These are phyloP conservation scores for Acephala macrosclerotiorum DNA, from an alignment of 2,329 filamentous ascomycete genomes.

Conservation along the genomic window DNA sequence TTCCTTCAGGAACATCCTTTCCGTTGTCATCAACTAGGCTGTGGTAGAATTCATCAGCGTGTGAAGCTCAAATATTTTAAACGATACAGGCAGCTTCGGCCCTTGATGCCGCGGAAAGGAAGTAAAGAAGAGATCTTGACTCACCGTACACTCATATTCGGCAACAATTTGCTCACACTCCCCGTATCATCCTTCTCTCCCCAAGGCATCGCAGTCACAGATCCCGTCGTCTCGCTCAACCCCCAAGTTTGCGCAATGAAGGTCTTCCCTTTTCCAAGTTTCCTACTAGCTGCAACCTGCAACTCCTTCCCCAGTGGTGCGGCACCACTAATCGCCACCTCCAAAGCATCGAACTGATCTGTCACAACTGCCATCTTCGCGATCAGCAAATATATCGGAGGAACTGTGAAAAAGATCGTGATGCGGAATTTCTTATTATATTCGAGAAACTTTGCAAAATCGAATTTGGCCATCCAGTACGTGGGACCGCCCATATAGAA, in stretches of 20 bases:
- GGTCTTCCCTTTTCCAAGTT: constrained; percentile 65
- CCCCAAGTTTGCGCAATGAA: constrained; percentile 43
- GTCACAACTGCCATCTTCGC: constrained; percentile 62
- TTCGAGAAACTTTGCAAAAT: constrained; percentile 61
- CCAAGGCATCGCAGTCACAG: constrained; percentile 43
- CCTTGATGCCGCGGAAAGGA: not conserved
- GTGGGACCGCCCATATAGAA: constrained; percentile 55
- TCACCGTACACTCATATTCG: constrained; percentile 24
- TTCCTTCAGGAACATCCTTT: constrained; percentile 35
- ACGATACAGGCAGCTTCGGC: not conserved
- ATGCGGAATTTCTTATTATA: constrained; percentile 58
- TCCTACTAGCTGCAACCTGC: constrained; percentile 57
- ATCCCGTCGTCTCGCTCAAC: constrained; percentile 46
- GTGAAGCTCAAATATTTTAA: not conserved
- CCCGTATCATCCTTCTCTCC: constrained; percentile 30
- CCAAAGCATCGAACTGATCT: constrained; percentile 60
- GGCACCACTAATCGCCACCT: constrained; percentile 58
- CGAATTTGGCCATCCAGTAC: constrained; percentile 70
- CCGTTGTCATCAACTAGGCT: constrained; percentile 34
- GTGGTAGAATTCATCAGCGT: not conserved
- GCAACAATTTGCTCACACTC: constrained; percentile 27
- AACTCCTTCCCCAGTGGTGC: constrained; percentile 63
- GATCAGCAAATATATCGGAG: constrained; percentile 66
- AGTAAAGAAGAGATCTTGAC: not conserved
- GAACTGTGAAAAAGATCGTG: constrained; percentile 65